These are phyloP conservation scores for Calocybe indica DNA, from an alignment of 768 basidiomycete genomes.

Conservation along the genomic window DNA sequence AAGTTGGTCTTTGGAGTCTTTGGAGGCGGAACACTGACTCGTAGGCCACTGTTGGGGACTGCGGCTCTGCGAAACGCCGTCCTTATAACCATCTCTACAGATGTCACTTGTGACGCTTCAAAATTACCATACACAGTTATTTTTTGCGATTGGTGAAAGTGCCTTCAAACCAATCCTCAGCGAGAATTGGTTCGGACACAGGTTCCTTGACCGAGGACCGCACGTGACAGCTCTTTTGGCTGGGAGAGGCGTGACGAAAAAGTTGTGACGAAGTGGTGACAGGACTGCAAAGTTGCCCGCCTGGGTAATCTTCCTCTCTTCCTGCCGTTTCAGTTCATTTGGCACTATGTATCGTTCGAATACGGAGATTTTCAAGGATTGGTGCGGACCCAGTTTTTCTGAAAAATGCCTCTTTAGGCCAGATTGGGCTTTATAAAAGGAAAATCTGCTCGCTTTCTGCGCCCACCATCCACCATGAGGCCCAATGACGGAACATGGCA, in stretches of 20 bases:
- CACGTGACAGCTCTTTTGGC: conserved; percentile 1
- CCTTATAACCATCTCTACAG: conserved; percentile 12
- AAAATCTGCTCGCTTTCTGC: too few relatives aligned
- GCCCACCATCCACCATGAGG: too few relatives aligned
- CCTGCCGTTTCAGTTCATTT: too few relatives aligned
- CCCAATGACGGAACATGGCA: too few relatives aligned
- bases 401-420: too few relatives aligned
- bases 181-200: conserved; percentile 24
- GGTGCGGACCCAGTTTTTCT: too few relatives aligned
- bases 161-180: conserved; percentile 11
- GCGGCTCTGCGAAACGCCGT: neutral
- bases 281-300: too few relatives aligned
- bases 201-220: conserved; percentile 17
- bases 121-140: conserved; percentile 12
- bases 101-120: conserved; percentile 13
- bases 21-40: conserved; percentile 2
- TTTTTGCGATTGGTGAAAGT: conserved; percentile 13
- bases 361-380: too few relatives aligned
- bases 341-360: too few relatives aligned
- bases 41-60: conserved; percentile 11
- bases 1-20: neutral
- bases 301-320: too few relatives aligned
- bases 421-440: too few relatives aligned
- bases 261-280: too few relatives aligned
- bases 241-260: neutral